Conservation (phyloP, 192 early-diverging fungal species). For the Backusella luteola region DNA sequence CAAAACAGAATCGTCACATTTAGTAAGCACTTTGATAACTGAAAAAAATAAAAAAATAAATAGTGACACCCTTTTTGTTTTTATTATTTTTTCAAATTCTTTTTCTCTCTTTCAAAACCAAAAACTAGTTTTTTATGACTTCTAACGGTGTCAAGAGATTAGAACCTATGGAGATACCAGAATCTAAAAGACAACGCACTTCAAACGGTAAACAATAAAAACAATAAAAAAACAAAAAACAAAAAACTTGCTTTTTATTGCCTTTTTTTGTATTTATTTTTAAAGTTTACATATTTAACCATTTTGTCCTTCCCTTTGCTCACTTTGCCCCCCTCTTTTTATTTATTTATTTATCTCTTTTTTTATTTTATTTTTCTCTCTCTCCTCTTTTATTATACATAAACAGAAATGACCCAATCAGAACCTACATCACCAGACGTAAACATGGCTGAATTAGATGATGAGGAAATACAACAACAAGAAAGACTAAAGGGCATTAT, state of each 20-base stretch:
- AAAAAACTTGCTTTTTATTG: neutral
- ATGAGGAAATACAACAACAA: neutral
- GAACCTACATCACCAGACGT: neutral
- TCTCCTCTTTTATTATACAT: neutral
- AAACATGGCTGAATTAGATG: neutral
- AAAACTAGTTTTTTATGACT: neutral
- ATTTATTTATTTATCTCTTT: neutral
- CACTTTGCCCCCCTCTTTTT: neutral
- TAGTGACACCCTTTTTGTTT: neutral
- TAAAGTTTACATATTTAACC: neutral
- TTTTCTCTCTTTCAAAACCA: no score
- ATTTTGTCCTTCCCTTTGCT: neutral
- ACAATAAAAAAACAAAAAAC: neutral
- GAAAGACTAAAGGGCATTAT: constrained; percentile 4
- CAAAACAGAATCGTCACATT: no score
- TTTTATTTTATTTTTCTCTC: neutral
- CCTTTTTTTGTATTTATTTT: neutral
- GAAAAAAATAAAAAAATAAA: no score
- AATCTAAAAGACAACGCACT: constrained; percentile 11
- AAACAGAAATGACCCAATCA: neutral
- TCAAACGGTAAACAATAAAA: neutral
- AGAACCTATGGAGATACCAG: constrained; percentile 10
- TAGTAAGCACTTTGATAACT: no score
- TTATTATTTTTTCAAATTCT: neutral
- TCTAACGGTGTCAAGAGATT: neutral